These are phyloP conservation scores for Neonectria magnoliae DNA, from an alignment of 2,329 filamentous ascomycete species.

Conservation along the genomic window DNA sequence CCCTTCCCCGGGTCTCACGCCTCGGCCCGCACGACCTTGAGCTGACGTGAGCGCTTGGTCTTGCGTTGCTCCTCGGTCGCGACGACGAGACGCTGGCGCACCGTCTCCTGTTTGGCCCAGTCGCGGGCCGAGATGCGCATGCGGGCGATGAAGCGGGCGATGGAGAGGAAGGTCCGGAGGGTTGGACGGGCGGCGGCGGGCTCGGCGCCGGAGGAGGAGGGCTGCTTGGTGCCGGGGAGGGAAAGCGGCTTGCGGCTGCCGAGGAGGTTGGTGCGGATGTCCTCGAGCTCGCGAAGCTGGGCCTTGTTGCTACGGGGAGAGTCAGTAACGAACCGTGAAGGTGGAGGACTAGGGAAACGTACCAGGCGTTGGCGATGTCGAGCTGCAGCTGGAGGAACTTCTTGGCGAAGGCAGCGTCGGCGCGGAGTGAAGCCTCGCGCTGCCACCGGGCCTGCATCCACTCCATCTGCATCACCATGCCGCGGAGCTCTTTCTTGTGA, in stretches of 20 bases:
- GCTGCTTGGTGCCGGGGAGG: constrained; percentile 36
- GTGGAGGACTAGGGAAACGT: constrained; percentile 55
- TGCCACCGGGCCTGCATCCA: constrained; percentile 86
- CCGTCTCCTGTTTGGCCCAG: constrained; percentile 64
- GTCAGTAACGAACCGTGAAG: constrained; percentile 22
- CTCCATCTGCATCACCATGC: constrained; percentile 87
- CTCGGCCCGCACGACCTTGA: constrained; percentile 54
- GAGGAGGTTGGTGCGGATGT: constrained; percentile 69
- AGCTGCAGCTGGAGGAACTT: constrained; percentile 82
- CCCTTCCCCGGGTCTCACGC: constrained; percentile 22
- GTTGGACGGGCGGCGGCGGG: constrained; percentile 36
- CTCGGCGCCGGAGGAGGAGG: constrained; percentile 17
- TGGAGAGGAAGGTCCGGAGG: constrained; percentile 57
- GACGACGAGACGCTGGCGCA: constrained; percentile 58
- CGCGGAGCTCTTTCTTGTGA: constrained; percentile 80
- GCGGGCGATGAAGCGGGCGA: constrained; percentile 64
- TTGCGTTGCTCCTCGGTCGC: constrained; percentile 59
- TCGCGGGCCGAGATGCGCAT: constrained; percentile 57
- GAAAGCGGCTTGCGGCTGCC: constrained; percentile 51
- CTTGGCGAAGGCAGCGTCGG: constrained; percentile 87
- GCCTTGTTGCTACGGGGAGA: constrained; percentile 79
- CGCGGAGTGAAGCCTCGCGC: constrained; percentile 82
- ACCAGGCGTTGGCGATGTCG: constrained; percentile 90
- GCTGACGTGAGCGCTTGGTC: constrained; percentile 54
- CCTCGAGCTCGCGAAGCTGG: constrained; percentile 84